These are phyloP conservation scores for Penicillium riverlandense DNA, from an alignment of 495 filamentous ascomycete species.

Conservation along the genomic window DNA sequence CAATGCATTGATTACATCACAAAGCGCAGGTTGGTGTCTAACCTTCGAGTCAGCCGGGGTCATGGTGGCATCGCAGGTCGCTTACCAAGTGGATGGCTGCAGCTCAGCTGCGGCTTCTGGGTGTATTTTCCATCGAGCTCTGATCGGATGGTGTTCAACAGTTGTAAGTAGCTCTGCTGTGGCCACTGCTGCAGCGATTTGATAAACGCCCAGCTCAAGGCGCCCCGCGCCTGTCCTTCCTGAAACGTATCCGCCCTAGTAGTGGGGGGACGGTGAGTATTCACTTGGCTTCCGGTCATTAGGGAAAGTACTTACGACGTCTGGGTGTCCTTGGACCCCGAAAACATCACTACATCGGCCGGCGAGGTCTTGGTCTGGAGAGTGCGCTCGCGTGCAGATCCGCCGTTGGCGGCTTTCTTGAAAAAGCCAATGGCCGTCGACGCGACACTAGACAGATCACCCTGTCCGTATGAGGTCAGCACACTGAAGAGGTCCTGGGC, in stretches of 20 bases:
- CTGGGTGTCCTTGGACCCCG: conserved; percentile 92
- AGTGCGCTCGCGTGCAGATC: conserved; percentile 68
- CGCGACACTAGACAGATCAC: conserved; percentile 76
- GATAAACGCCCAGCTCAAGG: conserved; percentile 97
- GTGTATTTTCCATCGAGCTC: conserved; percentile 86
- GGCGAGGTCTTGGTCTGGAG: conserved; percentile 85
- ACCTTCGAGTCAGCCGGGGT: conserved; percentile 11
- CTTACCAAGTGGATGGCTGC: conserved; percentile 91
- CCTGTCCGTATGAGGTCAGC: conserved; percentile 77
- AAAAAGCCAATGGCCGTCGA: conserved; percentile 77
- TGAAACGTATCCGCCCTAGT: conserved; percentile 38
- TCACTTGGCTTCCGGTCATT: background rate
- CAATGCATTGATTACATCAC: conserved; percentile 26
- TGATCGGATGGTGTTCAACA: conserved; percentile 88
- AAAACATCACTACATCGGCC: conserved; percentile 97
- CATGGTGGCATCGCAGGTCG: conserved; percentile 9
- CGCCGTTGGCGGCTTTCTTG: conserved; percentile 82
- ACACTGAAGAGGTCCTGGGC: conserved; percentile 85
- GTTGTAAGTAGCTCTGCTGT: conserved; percentile 90
- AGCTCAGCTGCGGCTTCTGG: conserved; percentile 95
- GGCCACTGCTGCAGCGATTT: conserved; percentile 86
- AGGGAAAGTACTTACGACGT: conserved; percentile 43
- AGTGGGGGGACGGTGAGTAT: background rate
- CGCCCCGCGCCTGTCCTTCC: conserved; percentile 81
- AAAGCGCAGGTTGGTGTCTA: conserved; percentile 37